Base-by-base conservation (phyloP, 2,329 filamentous ascomycete species). In the Sclerotinia nivalis region DNA sequence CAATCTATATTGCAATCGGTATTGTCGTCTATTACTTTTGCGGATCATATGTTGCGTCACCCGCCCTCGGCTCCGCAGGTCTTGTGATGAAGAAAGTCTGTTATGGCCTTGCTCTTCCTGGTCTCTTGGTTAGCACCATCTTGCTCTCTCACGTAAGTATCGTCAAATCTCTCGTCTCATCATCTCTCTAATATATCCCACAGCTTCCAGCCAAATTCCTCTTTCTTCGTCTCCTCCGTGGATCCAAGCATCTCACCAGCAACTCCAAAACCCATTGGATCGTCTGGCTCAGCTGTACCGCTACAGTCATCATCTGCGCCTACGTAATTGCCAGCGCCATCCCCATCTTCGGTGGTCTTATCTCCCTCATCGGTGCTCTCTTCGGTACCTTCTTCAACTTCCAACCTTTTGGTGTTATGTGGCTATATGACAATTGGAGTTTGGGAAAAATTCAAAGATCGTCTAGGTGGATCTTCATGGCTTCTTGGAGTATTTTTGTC, bases 11-110 rank as follows among this genome's bases (percentile, higher is more conserved):
- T 83, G 55, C 45, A 13, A 68, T 68, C 20, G 55, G 55, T 7
- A 80, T 89, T 22, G 71, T 76, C 13, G 72, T 76, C n/a, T 75
- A 75, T 68, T 70, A 59, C 20, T 75, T 70, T 69, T 75, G 87
- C 73, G 88, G 88, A 5, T 80, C 85, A 71, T 90, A 85, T 84
- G 87, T 90, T 6, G 86, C 88, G 0, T 86, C 84, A 4, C 88
- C 88, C 0, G 86, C 87, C 1, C 82, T 90, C 0, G 88, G 88
- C 10, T 87, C 84, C 50, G 88, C 88, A 0, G 88, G 88, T 13
- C 80, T 81, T 5, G 83, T 82, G 0, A 80, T 90, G 73, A 89
- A 90, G 79, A 88, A 87, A 76, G 82, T 89, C 0, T 79, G 86
- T 0, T 90, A 89, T 73, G 88, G 87, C 3, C 81, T 90, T 58